Base-by-base conservation (phyloP, 2,329 filamentous ascomycete genomes). In the Juglanconis sp. region DNA sequence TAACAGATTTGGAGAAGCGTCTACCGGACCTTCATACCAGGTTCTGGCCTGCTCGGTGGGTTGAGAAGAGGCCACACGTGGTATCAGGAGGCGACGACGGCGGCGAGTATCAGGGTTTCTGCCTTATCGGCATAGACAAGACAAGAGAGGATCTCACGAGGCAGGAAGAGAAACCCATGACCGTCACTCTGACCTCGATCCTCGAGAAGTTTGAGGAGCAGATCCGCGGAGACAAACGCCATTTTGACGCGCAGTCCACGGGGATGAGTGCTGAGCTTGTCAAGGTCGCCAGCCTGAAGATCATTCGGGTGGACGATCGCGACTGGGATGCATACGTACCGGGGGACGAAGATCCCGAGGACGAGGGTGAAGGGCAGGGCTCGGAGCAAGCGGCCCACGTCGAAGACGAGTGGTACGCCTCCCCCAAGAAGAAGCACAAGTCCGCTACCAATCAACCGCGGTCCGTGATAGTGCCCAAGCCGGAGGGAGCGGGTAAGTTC, bases 1-100 rank as follows among this genome's bases (percentile, higher is more conserved):
- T 89, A 24, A 80, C 84, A 62, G 86, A 88, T 62, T 72, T 89
- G 17, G 74, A 82, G 61, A 79, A 79, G 52, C 78, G 78, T 11
- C 69, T 85, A 15, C 80, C 82, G 0, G 70, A 74, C 2, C 66
- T 88, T 3, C 72, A 80, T 51, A 78, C 82, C 1, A 79, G 84
- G 24, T 83, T 89, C 30, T 89, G 86, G 86, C 86, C 87, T 1
- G 80, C 78, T 6, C 77, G 84, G 9, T 89, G 88, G 62, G 76
- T 81, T 5, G 75, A 77, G 35, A 53, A 64, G 2, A 63, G 63
- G 7, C 4, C 63, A 66, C 6, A 64, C 65, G 10, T n/a, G 31
- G 9, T 17, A 32, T 32, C 74, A 0, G 69, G 66, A 5, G 72
- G 73, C 15, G 59, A 67, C 31, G 63, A 69, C 1, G 68, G 67